Percentiles rank a stretch among this genome's conserved stretches.
phyloP scores from a whole-genome alignment of 768 basidiomycete genomes.

The Tubosaeta sp. region DNA sequence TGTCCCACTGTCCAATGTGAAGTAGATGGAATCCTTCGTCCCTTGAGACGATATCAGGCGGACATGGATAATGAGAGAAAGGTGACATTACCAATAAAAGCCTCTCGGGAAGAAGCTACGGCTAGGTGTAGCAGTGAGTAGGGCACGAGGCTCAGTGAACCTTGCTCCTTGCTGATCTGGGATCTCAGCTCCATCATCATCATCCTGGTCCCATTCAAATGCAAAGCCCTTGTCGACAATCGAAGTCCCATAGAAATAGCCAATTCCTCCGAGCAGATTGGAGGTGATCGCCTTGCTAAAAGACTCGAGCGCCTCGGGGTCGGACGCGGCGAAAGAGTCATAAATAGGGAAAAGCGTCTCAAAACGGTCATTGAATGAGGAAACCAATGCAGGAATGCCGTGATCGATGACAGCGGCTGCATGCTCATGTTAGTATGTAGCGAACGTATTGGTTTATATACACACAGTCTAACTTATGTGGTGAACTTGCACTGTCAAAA shows the following conservation, averaged over 20 bases:
- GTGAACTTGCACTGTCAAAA: conserved; percentile 73
- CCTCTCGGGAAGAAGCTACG: conserved; percentile 96
- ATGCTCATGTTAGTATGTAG: conserved; percentile 1
- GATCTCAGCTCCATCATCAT: conserved; percentile 37
- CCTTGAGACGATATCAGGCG: conserved; percentile 40
- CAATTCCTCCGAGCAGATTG: conserved; percentile 88
- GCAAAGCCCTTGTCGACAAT: conserved; percentile 82
- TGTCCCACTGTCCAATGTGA: conserved; percentile 91
- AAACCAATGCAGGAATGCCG: conserved; percentile 63
- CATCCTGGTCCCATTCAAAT: conserved; percentile 87
- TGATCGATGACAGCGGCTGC: conserved; percentile 62
- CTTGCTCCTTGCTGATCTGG: conserved; percentile 49
- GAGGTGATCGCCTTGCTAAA: conserved; percentile 91
- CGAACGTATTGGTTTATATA: conserved; percentile 3
- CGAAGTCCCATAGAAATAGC: conserved; percentile 91
- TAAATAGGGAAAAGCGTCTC: conserved; percentile 65
- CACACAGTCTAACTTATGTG: conserved; percentile 63
- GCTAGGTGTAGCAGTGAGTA: conserved; percentile 92
- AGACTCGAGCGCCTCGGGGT: conserved; percentile 45
- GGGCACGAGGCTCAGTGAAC: conserved; percentile 66
- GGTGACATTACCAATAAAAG: conserved; percentile 81
- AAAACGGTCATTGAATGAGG: conserved; percentile 65
- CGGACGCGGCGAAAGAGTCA: conserved; percentile 45
- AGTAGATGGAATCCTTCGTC: conserved; percentile 96
- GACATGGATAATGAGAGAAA: background rate